Percentiles rank a stretch among this genome's conserved stretches.
These are phyloP conservation scores for Teratosphaeria nubilosa DNA, from an alignment of 2,329 filamentous ascomycete species.

Conservation along the genomic window DNA sequence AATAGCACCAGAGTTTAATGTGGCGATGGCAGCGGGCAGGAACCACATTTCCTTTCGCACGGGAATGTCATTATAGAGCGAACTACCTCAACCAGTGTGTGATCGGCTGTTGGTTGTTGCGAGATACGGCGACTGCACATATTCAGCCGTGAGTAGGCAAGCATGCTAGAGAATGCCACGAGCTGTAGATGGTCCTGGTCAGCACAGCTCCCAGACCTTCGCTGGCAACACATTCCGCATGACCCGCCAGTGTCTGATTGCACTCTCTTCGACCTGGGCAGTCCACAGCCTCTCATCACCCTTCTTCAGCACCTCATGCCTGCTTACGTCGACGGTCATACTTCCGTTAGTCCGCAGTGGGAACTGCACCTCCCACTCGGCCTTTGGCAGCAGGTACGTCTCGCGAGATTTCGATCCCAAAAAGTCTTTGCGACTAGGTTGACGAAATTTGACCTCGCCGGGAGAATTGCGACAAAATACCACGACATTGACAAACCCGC, in stretches of 20 bases:
- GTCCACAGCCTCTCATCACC: constrained; percentile 59
- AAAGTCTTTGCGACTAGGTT: constrained; percentile 54
- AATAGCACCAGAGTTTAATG: too few species aligned
- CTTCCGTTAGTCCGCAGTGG: constrained; percentile 3
- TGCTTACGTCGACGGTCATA: constrained; percentile 15
- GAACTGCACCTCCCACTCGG: constrained; percentile 51
- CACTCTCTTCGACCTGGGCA: constrained; percentile 64
- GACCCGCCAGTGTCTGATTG: constrained; percentile 77
- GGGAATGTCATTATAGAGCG: too few species aligned
- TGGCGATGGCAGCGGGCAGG: too few species aligned
- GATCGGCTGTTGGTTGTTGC: too few species aligned
- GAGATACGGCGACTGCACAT: background rate
- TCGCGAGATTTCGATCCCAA: constrained; percentile 61
- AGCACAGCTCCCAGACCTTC: constrained; percentile 83
- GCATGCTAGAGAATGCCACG: too few species aligned
- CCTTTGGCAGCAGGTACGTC: constrained; percentile 59
- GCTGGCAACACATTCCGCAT: constrained; percentile 78
- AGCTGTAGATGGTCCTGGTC: constrained; percentile 16
- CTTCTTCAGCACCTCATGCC: constrained; percentile 32
- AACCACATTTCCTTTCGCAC: too few species aligned
- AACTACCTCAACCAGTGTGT: too few species aligned
- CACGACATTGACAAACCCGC: constrained; percentile 90
- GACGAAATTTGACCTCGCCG: constrained; percentile 48
- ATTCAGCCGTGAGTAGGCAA: background rate
- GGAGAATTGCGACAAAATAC: constrained; percentile 74